phyloP scores from a whole-genome alignment of 169 alveolate genomes.

The Toxoplasma gondii region DNA sequence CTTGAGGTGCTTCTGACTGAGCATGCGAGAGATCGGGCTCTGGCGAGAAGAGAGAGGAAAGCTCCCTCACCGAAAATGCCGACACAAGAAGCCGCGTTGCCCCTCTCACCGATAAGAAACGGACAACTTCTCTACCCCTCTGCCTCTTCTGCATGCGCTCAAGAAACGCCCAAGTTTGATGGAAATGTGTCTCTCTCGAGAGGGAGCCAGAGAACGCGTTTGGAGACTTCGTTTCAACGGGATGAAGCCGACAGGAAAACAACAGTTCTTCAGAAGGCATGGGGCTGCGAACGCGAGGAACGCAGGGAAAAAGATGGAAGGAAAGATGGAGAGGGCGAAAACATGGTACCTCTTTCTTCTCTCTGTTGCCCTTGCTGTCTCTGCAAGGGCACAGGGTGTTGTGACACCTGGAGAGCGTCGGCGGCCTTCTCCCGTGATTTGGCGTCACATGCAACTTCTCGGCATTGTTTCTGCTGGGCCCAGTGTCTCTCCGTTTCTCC shows the following conservation, averaged over 20 bases:
- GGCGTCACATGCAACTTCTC: neutral
- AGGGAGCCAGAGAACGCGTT: too few species aligned
- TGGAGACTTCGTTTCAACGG: neutral
- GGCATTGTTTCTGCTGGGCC: neutral
- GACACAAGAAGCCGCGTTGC: neutral
- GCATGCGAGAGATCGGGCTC: neutral
- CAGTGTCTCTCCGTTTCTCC: neutral
- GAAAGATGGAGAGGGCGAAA: neutral
- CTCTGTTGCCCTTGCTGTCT: slow-evolving; percentile 28
- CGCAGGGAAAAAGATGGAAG: neutral
- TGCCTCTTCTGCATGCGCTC: neutral
- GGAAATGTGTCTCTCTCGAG: too few species aligned
- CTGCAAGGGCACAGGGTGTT: slow-evolving; percentile 11
- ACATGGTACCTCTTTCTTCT: neutral
- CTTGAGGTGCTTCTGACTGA: slow-evolving; percentile 5
- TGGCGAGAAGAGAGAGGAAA: neutral
- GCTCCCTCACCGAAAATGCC: neutral
- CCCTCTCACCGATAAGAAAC: neutral
- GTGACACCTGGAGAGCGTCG: neutral
- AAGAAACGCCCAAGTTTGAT: too few species aligned
- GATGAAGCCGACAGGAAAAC: neutral
- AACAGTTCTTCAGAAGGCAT: neutral
- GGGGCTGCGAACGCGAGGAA: neutral
- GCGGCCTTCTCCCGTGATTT: neutral
- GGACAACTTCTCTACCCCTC: neutral